Conservation (phyloP, 345 rosid species). For the Psidium friedrichsthalianum region DNA sequence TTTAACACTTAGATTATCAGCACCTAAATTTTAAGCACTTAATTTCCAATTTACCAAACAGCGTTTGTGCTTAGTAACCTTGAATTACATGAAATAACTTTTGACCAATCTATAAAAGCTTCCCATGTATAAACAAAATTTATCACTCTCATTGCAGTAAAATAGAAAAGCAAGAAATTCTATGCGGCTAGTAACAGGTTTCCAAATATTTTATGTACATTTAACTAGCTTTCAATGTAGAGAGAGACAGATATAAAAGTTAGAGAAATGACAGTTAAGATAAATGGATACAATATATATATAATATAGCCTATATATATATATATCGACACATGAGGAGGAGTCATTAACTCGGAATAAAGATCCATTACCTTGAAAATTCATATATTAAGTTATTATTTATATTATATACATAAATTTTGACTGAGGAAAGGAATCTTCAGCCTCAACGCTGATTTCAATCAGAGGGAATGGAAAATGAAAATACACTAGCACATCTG, state of each 20-base stretch:
- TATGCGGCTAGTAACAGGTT: neutral
- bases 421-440: accelerated
- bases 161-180: neutral
- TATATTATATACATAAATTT: neutral
- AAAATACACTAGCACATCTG: neutral
- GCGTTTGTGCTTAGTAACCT: neutral
- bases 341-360: neutral
- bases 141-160: neutral
- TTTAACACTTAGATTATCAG: neutral
- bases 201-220: neutral
- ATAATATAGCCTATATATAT: too few species aligned
- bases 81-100: neutral
- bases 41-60: neutral
- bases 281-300: too few species aligned
- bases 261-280: too few species aligned
- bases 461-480: neutral
- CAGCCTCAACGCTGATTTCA: neutral
- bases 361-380: neutral
- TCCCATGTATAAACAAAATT: neutral
- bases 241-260: too few species aligned
- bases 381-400: neutral
- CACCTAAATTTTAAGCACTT: neutral
- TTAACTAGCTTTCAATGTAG: neutral
- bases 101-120: neutral
- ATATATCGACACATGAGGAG: too few species aligned